Conservation (phyloP, 1,284 basidiomycete species). For the Cryptococcus sp. region DNA sequence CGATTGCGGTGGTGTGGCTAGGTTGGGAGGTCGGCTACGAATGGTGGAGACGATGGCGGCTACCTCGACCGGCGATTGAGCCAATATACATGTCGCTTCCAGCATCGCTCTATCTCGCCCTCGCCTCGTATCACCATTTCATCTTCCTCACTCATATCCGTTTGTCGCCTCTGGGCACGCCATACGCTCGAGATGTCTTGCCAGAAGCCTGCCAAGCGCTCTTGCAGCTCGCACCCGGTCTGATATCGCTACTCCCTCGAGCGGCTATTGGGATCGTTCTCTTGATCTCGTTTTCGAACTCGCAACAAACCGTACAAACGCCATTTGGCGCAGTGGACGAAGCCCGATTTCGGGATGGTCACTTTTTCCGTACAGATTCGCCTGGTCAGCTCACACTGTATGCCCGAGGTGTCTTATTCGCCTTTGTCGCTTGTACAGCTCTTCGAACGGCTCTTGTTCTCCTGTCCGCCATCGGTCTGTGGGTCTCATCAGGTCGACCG, state of each 20-base stretch:
- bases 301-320: slow-evolving; percentile 50
- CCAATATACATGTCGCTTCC: slow-evolving; percentile 75
- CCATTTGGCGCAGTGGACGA: slow-evolving; percentile 29
- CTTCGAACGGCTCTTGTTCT: slow-evolving; percentile 60
- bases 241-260: slow-evolving; percentile 69
- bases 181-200: slow-evolving; percentile 28
- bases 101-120: slow-evolving; percentile 62
- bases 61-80: slow-evolving; percentile 69
- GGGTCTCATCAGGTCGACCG: slow-evolving; percentile 44
- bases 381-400: slow-evolving; percentile 63
- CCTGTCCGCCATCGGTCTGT: slow-evolving; percentile 65
- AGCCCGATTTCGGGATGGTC: slow-evolving; percentile 54
- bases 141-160: slow-evolving; percentile 74
- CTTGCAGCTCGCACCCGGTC: slow-evolving; percentile 70
- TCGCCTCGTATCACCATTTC: slow-evolving; percentile 73
- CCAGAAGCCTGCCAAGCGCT: slow-evolving; percentile 73
- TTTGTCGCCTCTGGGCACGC: slow-evolving; percentile 54
- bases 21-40: slow-evolving; percentile 74
- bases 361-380: slow-evolving; percentile 60
- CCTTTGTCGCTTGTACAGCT: slow-evolving; percentile 69
- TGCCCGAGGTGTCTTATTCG: slow-evolving; percentile 63
- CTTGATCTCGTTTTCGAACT: slow-evolving; percentile 60
- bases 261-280: slow-evolving; percentile 65
- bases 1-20: slow-evolving; percentile 68
- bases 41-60: slow-evolving; percentile 71